Base-by-base conservation (phyloP, 1,139 yeast species). In the Candida pseudoviswanathii region DNA sequence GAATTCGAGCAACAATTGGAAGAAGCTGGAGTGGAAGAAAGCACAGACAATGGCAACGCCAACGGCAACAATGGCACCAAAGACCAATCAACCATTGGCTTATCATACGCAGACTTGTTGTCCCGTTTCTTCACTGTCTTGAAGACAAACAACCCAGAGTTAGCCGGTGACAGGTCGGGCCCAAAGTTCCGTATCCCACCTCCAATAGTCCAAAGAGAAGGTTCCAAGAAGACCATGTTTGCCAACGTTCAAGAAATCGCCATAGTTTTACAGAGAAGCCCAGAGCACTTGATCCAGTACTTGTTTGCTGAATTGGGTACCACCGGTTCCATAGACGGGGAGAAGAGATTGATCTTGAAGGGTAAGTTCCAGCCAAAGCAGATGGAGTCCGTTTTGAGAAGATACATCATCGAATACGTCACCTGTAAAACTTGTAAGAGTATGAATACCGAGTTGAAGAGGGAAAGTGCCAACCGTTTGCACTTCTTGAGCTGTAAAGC, bases 231-330 rank as follows among this genome's bases (percentile, higher is more conserved):
- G 82, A 90, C 99, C 7, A 82, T 92, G 65, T 94, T 95, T 69
- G 92, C 97, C 62, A 94, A 94, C 70, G 92, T 94, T 57, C 96
- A 92, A 76, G 97, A 89, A 65, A 94, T 94, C 60, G 84, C 97
- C 57, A 89, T 90, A 61, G 94, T 92, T 53, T 81, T 94, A 77
- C 97, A 92, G 74, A 86, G 99, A 77, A 89, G 92, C 51, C 95
- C 97, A 59, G 99, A 94, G 65, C 99, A 95, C 75, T 86, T 94
- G 59, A 94, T 92, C 70, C 97, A 91, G 77, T 94, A 89, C 73
- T 76, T 94, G 73, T 95, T 94, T 73, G 98, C 99, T 2, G 99
- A 94, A 78, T 81, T 94, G 82, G 99, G 99, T 85, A 94, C 99
- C 25, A 90, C 98, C 2, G 99, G 99, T 67, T 92, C 98, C 52